Base-by-base conservation (phyloP, 768 basidiomycete species). In the Candolleomyces aberdarensis region DNA sequence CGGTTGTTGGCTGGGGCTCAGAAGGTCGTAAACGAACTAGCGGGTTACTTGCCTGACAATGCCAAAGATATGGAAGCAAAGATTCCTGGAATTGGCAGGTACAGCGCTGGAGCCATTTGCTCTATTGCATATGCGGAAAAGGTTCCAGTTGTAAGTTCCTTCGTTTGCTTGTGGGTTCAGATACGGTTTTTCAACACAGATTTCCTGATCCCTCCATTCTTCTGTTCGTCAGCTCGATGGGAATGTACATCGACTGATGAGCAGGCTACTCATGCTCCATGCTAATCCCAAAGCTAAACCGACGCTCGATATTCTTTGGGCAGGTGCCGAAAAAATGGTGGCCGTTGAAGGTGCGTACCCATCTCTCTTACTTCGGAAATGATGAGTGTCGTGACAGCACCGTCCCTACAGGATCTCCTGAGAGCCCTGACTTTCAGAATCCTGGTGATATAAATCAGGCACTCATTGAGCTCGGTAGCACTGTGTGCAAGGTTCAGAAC, bases 381-480 rank as follows among this genome's bases (percentile, higher is more conserved):
- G 29, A 51, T 51, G 14, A 51, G 20, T 29, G 17, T 20, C 13
- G 20, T 14, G 14, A 51, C 19, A 51, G 14, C 14, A 8, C 20
- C 11, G 49, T 22, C 53, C 62, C 19, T 20, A 51, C 10, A 62
- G 50, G 56, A 62, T 56, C 43, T 44, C 43, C 53, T 61, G 60
- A 60, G 39, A 60, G 63, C 60, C 29, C 65, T 55, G 63, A 60
- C 57, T 61, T 63, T 61, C 61, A 62, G 36, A 53, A 81, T 63
- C 84, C 94, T 0, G 93, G 94, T 17, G 92, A 96, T 70, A 80
- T 95, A 64, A 96, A 96, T 68, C 91, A 97, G 75, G 94, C 92
- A 14, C 79, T 98, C 55, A 98, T 98, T 71, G 96, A 98, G 70
- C 85, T 98, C 7, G 96, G 96, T 53, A 92, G 91, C 70, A 96